phyloP scores from a whole-genome alignment of 306 rosid genomes.

The Myrica gale region DNA sequence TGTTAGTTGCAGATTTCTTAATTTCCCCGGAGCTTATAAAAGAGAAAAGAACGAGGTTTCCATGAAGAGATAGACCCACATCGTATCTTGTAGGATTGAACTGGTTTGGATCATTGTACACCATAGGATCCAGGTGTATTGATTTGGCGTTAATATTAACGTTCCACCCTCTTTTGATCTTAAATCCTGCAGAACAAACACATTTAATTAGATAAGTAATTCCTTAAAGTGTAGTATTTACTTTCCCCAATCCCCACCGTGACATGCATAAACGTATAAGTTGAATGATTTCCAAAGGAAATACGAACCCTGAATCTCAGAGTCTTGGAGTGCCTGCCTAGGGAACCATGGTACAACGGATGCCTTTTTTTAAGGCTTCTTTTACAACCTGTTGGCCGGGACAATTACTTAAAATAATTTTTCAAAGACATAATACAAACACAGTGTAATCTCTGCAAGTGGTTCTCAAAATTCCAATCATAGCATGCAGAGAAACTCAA shows the following conservation, averaged over 20 bases:
- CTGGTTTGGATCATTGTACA: constrained; percentile 49
- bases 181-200: constrained; percentile 42
- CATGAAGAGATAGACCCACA: constrained; percentile 33
- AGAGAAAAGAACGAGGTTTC: background rate
- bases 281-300: too few species aligned
- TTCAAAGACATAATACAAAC: background rate
- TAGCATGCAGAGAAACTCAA: too few species aligned
- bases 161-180: constrained; percentile 81
- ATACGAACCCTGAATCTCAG: constrained; percentile 60
- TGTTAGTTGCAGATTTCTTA: too few species aligned
- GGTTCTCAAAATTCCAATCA: too few species aligned
- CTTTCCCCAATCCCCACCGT: too few species aligned
- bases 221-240: too few species aligned
- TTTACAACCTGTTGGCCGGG: constrained; percentile 52
- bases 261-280: background rate
- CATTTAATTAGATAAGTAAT: background rate
- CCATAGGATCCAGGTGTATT: constrained; percentile 58
- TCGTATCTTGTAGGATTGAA: constrained; percentile 76
- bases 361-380: constrained; percentile 75
- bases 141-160: constrained; percentile 75
- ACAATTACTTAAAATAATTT: background rate
- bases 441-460: too few species aligned
- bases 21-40: too few species aligned
- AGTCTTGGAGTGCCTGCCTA: constrained; percentile 65
- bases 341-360: constrained; percentile 90